Evolutionary conservation across 495 filamentous ascomycete species (phyloP), one percentile per base, ranked within the genome.

Genomic region (Stereocaulon alpinum): DNA sequence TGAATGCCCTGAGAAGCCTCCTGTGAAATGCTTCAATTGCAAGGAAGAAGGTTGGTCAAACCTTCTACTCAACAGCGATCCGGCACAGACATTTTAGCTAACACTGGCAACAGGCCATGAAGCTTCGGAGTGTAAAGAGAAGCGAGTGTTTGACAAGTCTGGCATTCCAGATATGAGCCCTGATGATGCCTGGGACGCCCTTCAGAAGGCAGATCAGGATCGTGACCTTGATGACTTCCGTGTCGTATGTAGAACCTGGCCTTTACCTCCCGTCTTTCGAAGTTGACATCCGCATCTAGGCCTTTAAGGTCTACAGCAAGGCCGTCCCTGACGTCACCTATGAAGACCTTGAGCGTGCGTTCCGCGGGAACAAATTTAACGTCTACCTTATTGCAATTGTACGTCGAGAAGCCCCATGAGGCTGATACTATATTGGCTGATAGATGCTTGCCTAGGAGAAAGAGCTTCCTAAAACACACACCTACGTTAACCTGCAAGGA

Each of bases 401-500:
- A 64, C 57, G 68, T 42, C 45, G 24, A 20, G n/a, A 18, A 10
- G 17, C 17, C 17, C 20, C 12, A 7, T 4, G 18, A 32, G 0
- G 2, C 18, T 52, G 2, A 9, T 10, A 12, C n/a, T 1, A 11
- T 34, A 22, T 32, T 34, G 3, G 30, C 49, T 52, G 5, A 52
- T n/a, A 17, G n/a, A 2, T 18, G 3, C 15, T 9, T 37, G 10
- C 30, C 34, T 34, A 88, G 80, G 78, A 85, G 60, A 74, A 78
- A 14, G 75, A 82, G 40, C 59, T 85, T 7, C 68, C 75, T 0
- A 66, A 76, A 17, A 84, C 83, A 5, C 78, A 86, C 62, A 91
- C 82, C 58, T 80, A 87, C 60, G 88, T 96, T 72, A 83, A 93
- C 61, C 77, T 95, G 10, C 86, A 95, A 63, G 93, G 93, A 22